phyloP scores from a whole-genome alignment of 208 protist species.

The Crithidia thermophila region DNA sequence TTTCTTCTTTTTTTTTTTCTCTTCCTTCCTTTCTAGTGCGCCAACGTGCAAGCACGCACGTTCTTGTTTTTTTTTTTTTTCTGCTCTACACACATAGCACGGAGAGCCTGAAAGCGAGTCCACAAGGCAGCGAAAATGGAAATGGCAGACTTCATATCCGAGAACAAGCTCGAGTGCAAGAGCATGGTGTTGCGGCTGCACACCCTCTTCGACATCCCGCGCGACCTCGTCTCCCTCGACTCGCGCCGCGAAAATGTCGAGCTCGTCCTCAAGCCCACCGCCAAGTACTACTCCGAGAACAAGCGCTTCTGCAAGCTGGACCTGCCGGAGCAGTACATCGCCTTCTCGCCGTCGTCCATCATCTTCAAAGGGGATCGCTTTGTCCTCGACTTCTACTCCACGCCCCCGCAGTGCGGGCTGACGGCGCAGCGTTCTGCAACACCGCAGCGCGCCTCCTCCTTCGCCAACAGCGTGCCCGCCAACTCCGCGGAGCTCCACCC shows the following conservation, averaged over 20 bases:
- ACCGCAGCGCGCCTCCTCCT: constrained; percentile 20
- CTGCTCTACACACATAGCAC: too few relatives aligned
- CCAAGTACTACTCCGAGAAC: constrained; percentile 63
- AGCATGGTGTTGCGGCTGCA: constrained; percentile 55
- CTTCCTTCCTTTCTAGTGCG: background rate
- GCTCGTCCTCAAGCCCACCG: constrained; percentile 51
- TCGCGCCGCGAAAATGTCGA: constrained; percentile 42
- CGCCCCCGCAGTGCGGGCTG: constrained; percentile 10
- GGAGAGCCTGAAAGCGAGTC: too few relatives aligned
- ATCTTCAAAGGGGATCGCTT: constrained; percentile 46
- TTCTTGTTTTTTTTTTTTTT: background rate
- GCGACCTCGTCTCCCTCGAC: constrained; percentile 51
- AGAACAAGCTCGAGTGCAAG: constrained; percentile 32
- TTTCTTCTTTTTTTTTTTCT: constrained; percentile 7
- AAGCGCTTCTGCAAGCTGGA: constrained; percentile 45
- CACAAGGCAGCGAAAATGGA: background rate
- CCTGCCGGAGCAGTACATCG: constrained; percentile 43
- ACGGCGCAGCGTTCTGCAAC: constrained; percentile 5
- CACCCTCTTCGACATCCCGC: constrained; percentile 64
- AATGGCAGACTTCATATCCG: constrained; percentile 11
- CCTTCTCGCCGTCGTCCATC: constrained; percentile 52
- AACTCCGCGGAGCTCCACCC: constrained; percentile 10
- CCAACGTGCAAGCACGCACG: background rate
- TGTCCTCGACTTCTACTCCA: constrained; percentile 55
- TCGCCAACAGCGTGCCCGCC: constrained; percentile 15